Evolutionary conservation across 768 basidiomycete species (phyloP), one percentile per base, ranked within the genome.

Genomic region (Hericium coralloides): DNA sequence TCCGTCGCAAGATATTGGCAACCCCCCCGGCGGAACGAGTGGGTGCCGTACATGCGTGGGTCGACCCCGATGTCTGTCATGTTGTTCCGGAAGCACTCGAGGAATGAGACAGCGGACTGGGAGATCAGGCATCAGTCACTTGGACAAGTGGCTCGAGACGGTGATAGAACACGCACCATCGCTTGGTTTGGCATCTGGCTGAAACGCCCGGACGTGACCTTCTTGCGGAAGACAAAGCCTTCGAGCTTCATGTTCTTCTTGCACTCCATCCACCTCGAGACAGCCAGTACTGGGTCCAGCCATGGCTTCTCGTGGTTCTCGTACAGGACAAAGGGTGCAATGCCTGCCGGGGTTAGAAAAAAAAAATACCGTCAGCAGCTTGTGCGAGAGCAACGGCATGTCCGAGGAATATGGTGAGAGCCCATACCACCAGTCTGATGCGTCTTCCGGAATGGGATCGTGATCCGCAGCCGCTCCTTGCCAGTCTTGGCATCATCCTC

Each of bases 21-120:
- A 0, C 75, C 74, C 9, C 74, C 73, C 22, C 69, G 66, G 6
- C 69, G 67, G 63, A 78, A 75, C 0, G 75, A 72, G 60, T 75
- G 74, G 1, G 72, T 75, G 9, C 75, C 71, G 63, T 75, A 76
- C 1, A 70, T 66, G 6, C 59, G 41, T 0, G 71, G 69, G 60
- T 77, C 71, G 41, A 75, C 52, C 0, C 58, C 53, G 23, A 78
- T 65, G 54, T 79, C 76, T 5, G 72, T 56, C 1, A 78, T 64
- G 55, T 76, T 75, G 58, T 74, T 71, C 1, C 71, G 63, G 43
- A 77, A 75, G 17, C 68, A 58, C 48, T 73, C 67, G 0, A 78
- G 66, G 51, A 75, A 74, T 26, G 68, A 62, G 45, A 74, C 70
- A 0, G 71, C 63, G 1, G 67, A 69, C 73, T 76, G 55, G 25